phyloP scores from a whole-genome alignment of 495 filamentous ascomycete species.

The Daldinia bambusicola region DNA sequence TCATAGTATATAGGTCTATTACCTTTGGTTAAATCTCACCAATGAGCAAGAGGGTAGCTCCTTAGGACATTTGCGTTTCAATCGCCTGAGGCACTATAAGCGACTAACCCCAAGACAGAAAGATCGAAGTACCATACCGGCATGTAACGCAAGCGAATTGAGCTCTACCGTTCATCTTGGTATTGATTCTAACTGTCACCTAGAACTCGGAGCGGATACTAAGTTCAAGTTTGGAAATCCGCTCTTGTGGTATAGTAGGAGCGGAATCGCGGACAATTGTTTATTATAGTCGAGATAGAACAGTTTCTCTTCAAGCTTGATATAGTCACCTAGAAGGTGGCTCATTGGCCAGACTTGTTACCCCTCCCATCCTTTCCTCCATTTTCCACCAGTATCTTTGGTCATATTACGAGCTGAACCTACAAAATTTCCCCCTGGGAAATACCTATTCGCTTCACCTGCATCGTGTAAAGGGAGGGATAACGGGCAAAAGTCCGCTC shows the following conservation, averaged over 20 bases:
- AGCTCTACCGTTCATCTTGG: conserved; percentile 32
- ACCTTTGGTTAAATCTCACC: conserved; percentile 50
- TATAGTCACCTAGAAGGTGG: neutral
- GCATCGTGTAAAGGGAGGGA: neutral
- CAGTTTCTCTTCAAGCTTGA: neutral
- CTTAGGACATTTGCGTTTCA: conserved; percentile 61
- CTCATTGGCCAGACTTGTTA: neutral
- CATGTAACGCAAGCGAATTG: conserved; percentile 37
- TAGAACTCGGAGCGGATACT: neutral
- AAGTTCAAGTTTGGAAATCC: conserved; percentile 1
- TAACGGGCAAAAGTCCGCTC: conserved; percentile 27
- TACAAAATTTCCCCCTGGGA: neutral
- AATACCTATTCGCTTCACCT: neutral
- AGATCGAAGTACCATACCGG: conserved; percentile 17
- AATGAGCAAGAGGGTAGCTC: conserved; percentile 53
- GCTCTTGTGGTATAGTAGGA: neutral
- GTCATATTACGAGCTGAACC: neutral
- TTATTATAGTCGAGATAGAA: neutral
- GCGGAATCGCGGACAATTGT: conserved; percentile 24
- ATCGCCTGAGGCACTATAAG: conserved; percentile 20
- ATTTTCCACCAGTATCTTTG: neutral
- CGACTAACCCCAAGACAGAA: neutral
- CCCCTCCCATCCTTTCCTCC: neutral
- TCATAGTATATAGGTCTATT: conserved; percentile 29
- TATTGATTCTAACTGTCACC: neutral